phyloP scores from a whole-genome alignment of 78 protist genomes.

The Dictyostelium purpureum region DNA sequence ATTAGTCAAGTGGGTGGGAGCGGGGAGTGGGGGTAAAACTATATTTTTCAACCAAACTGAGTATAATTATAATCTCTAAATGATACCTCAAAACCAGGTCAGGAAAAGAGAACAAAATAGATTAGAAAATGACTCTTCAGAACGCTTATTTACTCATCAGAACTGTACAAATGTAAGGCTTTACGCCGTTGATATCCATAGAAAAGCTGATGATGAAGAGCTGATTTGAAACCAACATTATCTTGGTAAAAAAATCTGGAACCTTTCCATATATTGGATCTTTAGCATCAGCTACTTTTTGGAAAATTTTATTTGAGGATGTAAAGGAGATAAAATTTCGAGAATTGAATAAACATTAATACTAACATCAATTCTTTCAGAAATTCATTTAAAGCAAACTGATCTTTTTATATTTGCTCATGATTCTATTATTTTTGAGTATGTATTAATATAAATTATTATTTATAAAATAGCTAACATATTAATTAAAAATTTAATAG shows the following conservation, averaged over 20 bases:
- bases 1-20: too few species aligned
- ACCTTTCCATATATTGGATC: not conserved
- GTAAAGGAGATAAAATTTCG: not conserved
- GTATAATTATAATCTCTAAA: not conserved
- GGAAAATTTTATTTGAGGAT: not conserved
- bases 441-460: too few species aligned
- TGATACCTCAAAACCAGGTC: too few species aligned
- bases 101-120: too few species aligned
- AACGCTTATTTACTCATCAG: slow-evolving; percentile 81
- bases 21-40: not conserved
- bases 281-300: not conserved
- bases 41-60: not conserved
- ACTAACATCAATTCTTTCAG: too few species aligned
- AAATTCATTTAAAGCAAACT: too few species aligned
- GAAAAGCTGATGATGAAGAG: slow-evolving; percentile 79
- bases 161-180: slow-evolving; percentile 81
- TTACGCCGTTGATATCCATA: slow-evolving; percentile 89
- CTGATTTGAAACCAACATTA: slow-evolving; percentile 1
- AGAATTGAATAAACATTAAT: not conserved
- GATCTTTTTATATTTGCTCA: too few species aligned
- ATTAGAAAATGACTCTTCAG: slow-evolving; percentile 85
- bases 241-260: not conserved
- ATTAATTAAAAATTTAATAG: too few species aligned
- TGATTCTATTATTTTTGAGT: too few species aligned
- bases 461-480: too few species aligned